Evolutionary conservation across 2,329 filamentous ascomycete genomes (phyloP), one percentile per base, ranked within the genome.

Genomic region (Colletotrichum zoysiae): DNA sequence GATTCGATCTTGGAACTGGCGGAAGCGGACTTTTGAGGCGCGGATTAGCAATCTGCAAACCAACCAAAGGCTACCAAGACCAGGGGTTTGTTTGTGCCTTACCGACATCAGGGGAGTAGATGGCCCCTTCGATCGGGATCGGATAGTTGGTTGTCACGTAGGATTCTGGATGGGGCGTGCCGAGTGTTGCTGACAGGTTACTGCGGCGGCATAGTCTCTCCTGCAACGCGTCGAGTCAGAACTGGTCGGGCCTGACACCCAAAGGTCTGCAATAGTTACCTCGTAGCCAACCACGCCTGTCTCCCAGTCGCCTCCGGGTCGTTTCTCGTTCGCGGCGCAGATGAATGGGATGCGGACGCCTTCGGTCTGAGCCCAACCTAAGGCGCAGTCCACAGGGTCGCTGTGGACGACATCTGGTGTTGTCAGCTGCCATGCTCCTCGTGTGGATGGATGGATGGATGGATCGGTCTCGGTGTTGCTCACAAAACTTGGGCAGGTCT

Each of bases 241-340:
- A 6, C 23, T 33, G 20, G 57, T 51, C 14, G 38, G 33, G 58
- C 1, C 20, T 35, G 44, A 16, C 14, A 5, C 18, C 20, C 7
- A 38, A 55, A 18, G 8, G n/a, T 46, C 33, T 23, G 26, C 30
- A 59, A 61, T 71, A 48, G n/a, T 48, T 48, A 74, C 73, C 70
- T 85, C 83, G 72, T 84, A 84, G 44, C 83, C 83, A 3, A 82
- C 79, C 16, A 82, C 85, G 73, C 86, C 86, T 8, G 87, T 92
- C 76, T 94, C 92, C 93, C 93, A 95, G 78, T 95, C 92, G n/a
- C 93, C 93, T 12, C 93, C 93, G 0, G 92, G 87, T 48, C 91
- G 86, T 78, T 91, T 92, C 79, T 95, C 92, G 81, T 95, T 93
- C 59, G 93, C 93, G 67, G 90, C 88, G 75, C 92, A 93, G 73